Percentiles rank a stretch among this genome's conserved stretches.
Conservation (phyloP, 148 eudicot genomes). For the Camellia sinensis region DNA sequence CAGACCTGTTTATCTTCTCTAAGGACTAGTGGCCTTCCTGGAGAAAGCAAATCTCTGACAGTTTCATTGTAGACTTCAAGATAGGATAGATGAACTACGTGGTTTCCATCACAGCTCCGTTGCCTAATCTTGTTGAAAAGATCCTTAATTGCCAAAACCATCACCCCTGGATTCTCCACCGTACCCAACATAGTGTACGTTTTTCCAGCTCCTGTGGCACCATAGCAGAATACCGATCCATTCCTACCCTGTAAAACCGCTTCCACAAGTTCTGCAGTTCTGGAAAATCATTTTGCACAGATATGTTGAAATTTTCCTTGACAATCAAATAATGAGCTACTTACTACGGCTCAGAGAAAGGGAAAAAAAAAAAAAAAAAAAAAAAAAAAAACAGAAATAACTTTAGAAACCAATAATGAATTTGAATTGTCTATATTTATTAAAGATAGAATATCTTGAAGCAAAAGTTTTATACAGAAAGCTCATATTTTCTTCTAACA, state of each 20-base stretch:
- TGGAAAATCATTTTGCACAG: constrained; percentile 29
- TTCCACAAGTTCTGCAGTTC: constrained; percentile 83
- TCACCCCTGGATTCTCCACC: constrained; percentile 77
- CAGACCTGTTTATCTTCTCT: constrained; percentile 86
- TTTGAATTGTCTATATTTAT: not conserved
- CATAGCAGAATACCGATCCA: constrained; percentile 89
- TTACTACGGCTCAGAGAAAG: not conserved
- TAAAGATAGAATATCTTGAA: not conserved
- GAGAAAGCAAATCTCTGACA: constrained; percentile 83
- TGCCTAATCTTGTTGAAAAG: constrained; percentile 74
- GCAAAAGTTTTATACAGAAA: too few relatives aligned
- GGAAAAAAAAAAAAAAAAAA: too few relatives aligned
- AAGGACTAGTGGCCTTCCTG: constrained; percentile 83
- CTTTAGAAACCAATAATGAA: not conserved
- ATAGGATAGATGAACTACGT: constrained; percentile 78
- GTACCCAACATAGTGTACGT: constrained; percentile 90
- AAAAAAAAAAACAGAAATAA: not conserved
- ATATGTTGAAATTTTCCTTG: not conserved
- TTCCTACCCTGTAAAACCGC: constrained; percentile 82
- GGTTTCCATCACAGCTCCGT: constrained; percentile 77
- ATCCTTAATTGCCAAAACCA: constrained; percentile 89
- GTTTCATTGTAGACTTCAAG: constrained; percentile 94
- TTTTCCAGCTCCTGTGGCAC: constrained; percentile 92
- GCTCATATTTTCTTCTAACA: too few relatives aligned
- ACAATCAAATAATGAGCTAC: not conserved